Base-by-base conservation (phyloP, 768 basidiomycete species). In the Termitomyces heimii region DNA sequence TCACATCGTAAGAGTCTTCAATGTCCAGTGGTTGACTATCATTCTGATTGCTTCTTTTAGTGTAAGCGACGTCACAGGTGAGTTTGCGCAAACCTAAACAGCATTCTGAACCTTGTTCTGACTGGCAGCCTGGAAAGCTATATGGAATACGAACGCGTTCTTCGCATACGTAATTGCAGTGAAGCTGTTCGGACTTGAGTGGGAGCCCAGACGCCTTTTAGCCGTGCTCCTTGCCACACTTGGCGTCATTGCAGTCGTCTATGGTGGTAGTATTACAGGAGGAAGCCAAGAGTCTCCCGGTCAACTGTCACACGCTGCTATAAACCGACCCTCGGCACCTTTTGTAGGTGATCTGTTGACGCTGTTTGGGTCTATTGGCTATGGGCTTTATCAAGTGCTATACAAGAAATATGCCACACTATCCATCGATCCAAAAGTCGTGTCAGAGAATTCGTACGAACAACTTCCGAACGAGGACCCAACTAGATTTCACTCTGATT, bases 141-240 rank as follows among this genome's bases (percentile, higher is more conserved):
- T 94, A 28, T 93, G 90, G 85, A 95, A 96, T 67, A 86, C 89
- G 8, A 91, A 89, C 64, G 88, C 91, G 0, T 94, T 98, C 74
- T 94, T 93, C 70, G 89, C 91, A 5, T 98, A 98, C 67, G 68
- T 93, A 28, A 82, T 98, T 68, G 82, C 86, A n/a, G 83, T 94
- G 59, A 82, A 82, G 63, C 63, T 93, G 3, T 84, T 86, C 59
- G 73, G 79, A 22, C 72, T 83, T 26, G 74, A 77, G 62, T 86
- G 87, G 88, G 81, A 89, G 59, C 61, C 78, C 16, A 74, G 81
- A 45, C 85, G 82, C 43, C 71, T 94, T 32, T 66, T 81, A 26
- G 86, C 92, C 14, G 94, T 98, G 18, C 66, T 80, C 14, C 71
- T 96, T 26, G 95, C 96, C 0, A 93, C 88, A 34, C 58, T 83